Percentiles rank a stretch among this genome's conserved stretches.
Evolutionary conservation across 495 filamentous ascomycete species (phyloP).

Genomic region (Podospora anserina): DNA sequence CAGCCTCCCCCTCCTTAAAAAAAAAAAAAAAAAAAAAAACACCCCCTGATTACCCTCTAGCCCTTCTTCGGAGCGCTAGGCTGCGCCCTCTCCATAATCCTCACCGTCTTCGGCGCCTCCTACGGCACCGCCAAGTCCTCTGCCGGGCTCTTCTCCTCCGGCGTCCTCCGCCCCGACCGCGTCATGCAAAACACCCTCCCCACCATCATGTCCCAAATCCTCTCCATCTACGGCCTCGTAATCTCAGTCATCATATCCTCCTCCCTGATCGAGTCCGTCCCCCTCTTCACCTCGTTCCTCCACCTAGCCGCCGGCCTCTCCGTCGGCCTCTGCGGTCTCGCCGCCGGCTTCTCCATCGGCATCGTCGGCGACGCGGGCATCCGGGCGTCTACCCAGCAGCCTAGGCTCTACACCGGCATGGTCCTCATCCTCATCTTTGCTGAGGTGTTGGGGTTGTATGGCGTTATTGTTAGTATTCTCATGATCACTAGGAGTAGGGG

Average conservation of each 20-base stretch:
- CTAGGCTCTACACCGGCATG: constrained; percentile 88
- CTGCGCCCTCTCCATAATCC: constrained; percentile 63
- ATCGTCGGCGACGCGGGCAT: constrained; percentile 88
- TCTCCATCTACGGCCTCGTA: constrained; percentile 60
- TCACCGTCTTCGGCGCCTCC: constrained; percentile 71
- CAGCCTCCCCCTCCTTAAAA: background rate
- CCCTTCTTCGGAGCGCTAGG: constrained; percentile 53
- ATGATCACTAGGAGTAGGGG: constrained; percentile 40
- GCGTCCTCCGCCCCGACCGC: constrained; percentile 61
- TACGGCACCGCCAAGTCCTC: constrained; percentile 86
- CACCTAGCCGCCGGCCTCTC: constrained; percentile 47
- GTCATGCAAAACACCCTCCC: constrained; percentile 75
- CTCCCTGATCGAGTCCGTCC: constrained; percentile 42
- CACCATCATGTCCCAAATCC: constrained; percentile 73
- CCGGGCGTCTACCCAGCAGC: constrained; percentile 82
- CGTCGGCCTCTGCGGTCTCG: constrained; percentile 58
- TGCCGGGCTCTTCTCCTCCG: constrained; percentile 71
- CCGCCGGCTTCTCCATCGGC: constrained; percentile 88
- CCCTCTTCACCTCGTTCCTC: constrained; percentile 47
- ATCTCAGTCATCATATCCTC: constrained; percentile 46
- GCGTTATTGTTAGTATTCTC: constrained; percentile 42
- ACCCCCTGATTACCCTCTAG: constrained; percentile 14
- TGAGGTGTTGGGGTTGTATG: constrained; percentile 76
- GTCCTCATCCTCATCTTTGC: constrained; percentile 92
- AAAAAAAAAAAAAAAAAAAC: too few species aligned